Evolutionary conservation across 441 rosid genomes (phyloP).

Genomic region (Aquilaria agallochum): DNA sequence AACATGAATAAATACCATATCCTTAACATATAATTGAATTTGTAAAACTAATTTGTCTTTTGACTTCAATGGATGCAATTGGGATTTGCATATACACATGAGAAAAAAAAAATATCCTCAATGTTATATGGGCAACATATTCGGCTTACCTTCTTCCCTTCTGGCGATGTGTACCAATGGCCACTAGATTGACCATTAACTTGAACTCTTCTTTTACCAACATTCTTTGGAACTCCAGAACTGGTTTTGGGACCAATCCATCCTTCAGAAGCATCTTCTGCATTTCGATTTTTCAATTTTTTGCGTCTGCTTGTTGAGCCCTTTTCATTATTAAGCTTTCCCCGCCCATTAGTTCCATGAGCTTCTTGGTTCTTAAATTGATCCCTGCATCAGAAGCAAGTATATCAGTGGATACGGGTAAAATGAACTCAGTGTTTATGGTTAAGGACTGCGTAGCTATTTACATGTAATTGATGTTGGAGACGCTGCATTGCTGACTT

Average conservation of each 20-base stretch:
- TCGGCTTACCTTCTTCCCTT: slow-evolving; percentile 69
- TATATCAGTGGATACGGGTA: background rate
- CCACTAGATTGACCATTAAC: slow-evolving; percentile 66
- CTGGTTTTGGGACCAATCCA: slow-evolving; percentile 59
- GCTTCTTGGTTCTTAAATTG: slow-evolving; percentile 58
- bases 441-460: slow-evolving; percentile 13
- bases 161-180: slow-evolving; percentile 79
- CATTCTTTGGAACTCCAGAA: slow-evolving; percentile 52
- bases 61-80: background rate
- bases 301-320: slow-evolving; percentile 35
- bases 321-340: slow-evolving; percentile 23
- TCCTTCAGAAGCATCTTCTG: slow-evolving; percentile 37
- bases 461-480: slow-evolving; percentile 68
- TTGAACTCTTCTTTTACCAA: slow-evolving; percentile 73
- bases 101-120: too few species aligned
- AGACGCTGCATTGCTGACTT: slow-evolving; percentile 30
- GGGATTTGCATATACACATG: background rate
- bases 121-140: background rate
- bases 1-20: too few species aligned
- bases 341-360: slow-evolving; percentile 32
- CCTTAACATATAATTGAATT: background rate
- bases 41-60: slow-evolving; percentile 1
- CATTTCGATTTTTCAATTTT: slow-evolving; percentile 37
- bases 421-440: slow-evolving; percentile 9
- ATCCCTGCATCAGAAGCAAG: slow-evolving; percentile 42